Evolutionary conservation across 2,329 filamentous ascomycete genomes (phyloP).

Genomic region (Dryadomyces quercus-mongolicae): DNA sequence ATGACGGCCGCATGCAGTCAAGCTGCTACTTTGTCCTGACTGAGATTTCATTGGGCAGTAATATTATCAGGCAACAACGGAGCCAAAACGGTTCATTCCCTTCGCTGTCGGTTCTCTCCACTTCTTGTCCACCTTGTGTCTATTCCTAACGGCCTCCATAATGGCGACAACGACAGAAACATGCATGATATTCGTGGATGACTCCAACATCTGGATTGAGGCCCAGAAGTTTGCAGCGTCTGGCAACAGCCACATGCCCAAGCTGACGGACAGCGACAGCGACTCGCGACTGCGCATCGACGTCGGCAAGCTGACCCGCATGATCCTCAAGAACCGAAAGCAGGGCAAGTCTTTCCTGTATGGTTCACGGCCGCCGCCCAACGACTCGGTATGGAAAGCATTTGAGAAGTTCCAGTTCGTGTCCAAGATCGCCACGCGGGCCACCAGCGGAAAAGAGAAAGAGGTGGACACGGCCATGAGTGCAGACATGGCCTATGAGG

Average conservation of each 20-base stretch:
- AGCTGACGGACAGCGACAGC: constrained; percentile 12
- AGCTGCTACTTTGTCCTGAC: too few relatives aligned
- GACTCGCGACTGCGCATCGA: constrained; percentile 12
- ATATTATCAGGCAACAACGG: too few relatives aligned
- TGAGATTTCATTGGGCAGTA: too few relatives aligned
- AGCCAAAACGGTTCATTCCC: too few relatives aligned
- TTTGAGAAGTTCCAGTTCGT: constrained; percentile 10
- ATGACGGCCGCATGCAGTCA: too few relatives aligned
- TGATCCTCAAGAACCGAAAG: constrained; percentile 9
- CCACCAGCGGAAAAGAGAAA: constrained; percentile 14
- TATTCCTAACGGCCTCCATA: too few relatives aligned
- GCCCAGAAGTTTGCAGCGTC: constrained; percentile 14
- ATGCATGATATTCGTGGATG: constrained; percentile 15
- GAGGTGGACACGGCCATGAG: constrained; percentile 17
- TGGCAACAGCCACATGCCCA: constrained; percentile 12
- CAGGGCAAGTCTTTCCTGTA: constrained; percentile 13
- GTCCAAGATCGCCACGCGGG: constrained; percentile 12
- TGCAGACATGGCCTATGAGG: constrained; percentile 9
- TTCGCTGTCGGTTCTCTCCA: too few relatives aligned
- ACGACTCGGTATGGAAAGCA: constrained; percentile 14
- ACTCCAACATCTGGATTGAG: constrained; percentile 16
- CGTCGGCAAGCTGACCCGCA: background rate
- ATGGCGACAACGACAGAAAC: background rate
- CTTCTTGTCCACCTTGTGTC: too few relatives aligned
- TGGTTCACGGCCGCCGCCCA: constrained; percentile 16